Percentiles rank a stretch among this genome's conserved stretches.
Evolutionary conservation across 108 stramenopile genomes (phyloP).

Genomic region (Epithemia pelagica): DNA sequence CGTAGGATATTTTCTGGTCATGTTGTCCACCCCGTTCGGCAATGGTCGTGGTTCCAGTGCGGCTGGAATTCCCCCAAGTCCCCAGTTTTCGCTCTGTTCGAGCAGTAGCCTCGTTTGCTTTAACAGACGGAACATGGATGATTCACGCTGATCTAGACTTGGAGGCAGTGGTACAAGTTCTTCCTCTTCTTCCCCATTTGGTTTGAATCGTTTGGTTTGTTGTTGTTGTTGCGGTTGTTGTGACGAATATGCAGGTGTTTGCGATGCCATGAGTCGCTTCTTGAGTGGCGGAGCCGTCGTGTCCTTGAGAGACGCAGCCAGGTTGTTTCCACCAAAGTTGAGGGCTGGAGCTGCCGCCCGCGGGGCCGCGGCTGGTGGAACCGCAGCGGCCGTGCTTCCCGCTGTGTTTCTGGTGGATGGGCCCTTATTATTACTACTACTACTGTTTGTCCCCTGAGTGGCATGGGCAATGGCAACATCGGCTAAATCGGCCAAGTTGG

Average conservation of each 20-base stretch:
- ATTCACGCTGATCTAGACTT: slow-evolving; percentile 20
- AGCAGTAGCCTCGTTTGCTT: slow-evolving; percentile 1
- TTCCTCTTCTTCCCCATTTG: not conserved
- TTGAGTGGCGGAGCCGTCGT: not conserved
- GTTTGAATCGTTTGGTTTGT: not conserved
- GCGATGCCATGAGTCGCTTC: not conserved
- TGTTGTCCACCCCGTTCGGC: not conserved
- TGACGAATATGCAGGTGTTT: not conserved
- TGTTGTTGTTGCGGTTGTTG: slow-evolving; percentile 2
- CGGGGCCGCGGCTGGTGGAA: not conserved
- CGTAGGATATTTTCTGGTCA: not conserved
- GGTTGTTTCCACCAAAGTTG: not conserved
- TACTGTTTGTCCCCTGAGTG: no score
- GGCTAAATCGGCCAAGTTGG: slow-evolving; percentile 7
- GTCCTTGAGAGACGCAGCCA: not conserved
- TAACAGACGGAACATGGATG: slow-evolving; percentile 26
- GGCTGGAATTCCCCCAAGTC: not conserved
- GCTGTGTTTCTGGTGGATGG: not conserved
- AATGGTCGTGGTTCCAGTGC: not conserved
- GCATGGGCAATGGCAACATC: slow-evolving; percentile 5
- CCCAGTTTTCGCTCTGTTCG: not conserved
- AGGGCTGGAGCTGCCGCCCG: not conserved
- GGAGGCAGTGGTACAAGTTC: slow-evolving; percentile 11
- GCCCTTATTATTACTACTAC: not conserved
- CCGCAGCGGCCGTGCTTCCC: no score